Base-by-base conservation (phyloP, 108 stramenopile species). In the Nitzschia palea region DNA sequence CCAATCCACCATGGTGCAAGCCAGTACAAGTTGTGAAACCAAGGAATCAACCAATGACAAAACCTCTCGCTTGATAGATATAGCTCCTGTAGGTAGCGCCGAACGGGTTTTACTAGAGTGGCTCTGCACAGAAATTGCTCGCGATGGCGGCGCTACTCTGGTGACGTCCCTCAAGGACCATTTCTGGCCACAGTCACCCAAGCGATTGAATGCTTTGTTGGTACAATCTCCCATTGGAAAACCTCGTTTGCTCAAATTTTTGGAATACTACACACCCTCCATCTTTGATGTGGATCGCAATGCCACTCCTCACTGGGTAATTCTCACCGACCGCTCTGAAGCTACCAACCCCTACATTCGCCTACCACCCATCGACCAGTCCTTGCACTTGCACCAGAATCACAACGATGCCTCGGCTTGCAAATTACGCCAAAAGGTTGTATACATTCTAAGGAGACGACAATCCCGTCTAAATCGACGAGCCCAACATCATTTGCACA, bases 131-230 rank as follows among this genome's bases (percentile, higher is more conserved):
- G 71, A 71, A 35, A 80, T 80, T 36, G 53, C 51, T 20, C 51
- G 61, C 0, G 80, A 80, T 51, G 80, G 80, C 9, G 80, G 80
- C 4, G 71, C 70, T 12, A 61, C 57, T 32, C 51, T 80, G 30
- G 80, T 71, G n/a, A 65, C 63, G 14, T 55, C 56, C 26, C 44
- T 80, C 28, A 80, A 80, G 61, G 80, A 80, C 15, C 74, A 66
- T 27, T 34, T 57, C 54, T 50, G 40, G 23, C 33, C 23, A 5
- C 28, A 30, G 2, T 54, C 32, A 12, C 22, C n/a, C 8, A 55
- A 73, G 36, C 56, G 55, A n/a, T 26, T 73, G 31, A 72, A 72
- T 53, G 48, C 45, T n/a, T 55, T 63, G 23, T 26, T 75, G 20
- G n/a, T 54, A 0, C n/a, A 68, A 4, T 57, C 65, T 2, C 50